These are phyloP conservation scores for Penicillium concentricum DNA, from an alignment of 2,329 filamentous ascomycete genomes.

Conservation along the genomic window DNA sequence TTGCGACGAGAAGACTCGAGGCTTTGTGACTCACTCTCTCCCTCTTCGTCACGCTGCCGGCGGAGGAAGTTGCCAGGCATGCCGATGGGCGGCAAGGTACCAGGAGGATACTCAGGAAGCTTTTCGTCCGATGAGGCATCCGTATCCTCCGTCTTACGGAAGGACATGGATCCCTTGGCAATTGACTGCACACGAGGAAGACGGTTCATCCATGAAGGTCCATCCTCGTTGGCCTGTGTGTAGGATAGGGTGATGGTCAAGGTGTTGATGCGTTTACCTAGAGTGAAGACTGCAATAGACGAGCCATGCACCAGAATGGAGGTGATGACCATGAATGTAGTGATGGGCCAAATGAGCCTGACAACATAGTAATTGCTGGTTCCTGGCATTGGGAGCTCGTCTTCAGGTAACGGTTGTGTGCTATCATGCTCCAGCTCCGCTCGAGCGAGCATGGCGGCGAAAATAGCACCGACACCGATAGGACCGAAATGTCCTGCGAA, in stretches of 20 bases:
- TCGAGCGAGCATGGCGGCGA: constrained; percentile 86
- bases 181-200: constrained; percentile 80
- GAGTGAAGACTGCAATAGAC: constrained; percentile 95
- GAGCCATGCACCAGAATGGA: constrained; percentile 96
- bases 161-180: constrained; percentile 75
- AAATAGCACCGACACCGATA: constrained; percentile 95
- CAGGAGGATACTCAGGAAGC: constrained; percentile 62
- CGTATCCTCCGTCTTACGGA: constrained; percentile 65
- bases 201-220: constrained; percentile 91
- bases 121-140: constrained; percentile 61
- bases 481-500: constrained; percentile 98
- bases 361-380: constrained; percentile 69
- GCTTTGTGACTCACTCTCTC: constrained; percentile 53
- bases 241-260: constrained; percentile 94
- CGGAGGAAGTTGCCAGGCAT: constrained; percentile 75
- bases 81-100: constrained; percentile 69
- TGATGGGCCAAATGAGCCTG: constrained; percentile 90
- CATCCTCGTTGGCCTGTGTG: constrained; percentile 83
- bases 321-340: constrained; percentile 86
- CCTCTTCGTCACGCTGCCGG: constrained; percentile 69
- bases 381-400: constrained; percentile 54
- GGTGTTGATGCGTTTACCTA: constrained; percentile 98
- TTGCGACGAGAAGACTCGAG: constrained; percentile 57
- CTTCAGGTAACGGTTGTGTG: constrained; percentile 68
- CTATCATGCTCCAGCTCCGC: constrained; percentile 80